A percentile compares a stretch with the other conserved stretches of the same genome.
Evolutionary conservation across 2,329 filamentous ascomycete genomes (phyloP).

Genomic region (Chaetomium strumarium): DNA sequence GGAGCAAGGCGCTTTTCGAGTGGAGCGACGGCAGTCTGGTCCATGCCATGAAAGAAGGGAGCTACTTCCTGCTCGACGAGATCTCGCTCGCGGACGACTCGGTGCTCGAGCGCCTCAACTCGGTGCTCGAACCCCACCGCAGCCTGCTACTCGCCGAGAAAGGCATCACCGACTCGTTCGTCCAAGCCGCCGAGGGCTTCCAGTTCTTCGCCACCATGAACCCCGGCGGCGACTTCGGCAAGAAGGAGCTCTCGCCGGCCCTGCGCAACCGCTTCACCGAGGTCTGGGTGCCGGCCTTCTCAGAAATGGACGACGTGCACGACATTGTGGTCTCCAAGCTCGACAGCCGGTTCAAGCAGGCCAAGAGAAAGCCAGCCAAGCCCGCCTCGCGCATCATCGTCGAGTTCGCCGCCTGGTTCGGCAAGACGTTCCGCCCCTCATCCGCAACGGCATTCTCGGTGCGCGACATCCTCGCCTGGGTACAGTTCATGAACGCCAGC

Average conservation of each 20-base stretch:
- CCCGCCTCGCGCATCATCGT: constrained; percentile 65
- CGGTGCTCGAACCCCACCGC: constrained; percentile 83
- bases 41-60: constrained; percentile 82
- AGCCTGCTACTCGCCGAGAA: constrained; percentile 91
- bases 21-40: constrained; percentile 95
- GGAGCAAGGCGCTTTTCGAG: constrained; percentile 83
- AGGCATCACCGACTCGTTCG: constrained; percentile 73
- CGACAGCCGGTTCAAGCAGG: constrained; percentile 39
- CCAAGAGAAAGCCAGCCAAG: constrained; percentile 12
- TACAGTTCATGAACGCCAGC: constrained; percentile 78
- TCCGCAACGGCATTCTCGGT: constrained; percentile 77
- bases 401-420: constrained; percentile 90
- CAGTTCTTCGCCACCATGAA: constrained; percentile 99
- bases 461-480: constrained; percentile 88
- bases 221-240: constrained; percentile 95
- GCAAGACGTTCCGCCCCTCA: constrained; percentile 68
- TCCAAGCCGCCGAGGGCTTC: constrained; percentile 72
- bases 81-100: constrained; percentile 98
- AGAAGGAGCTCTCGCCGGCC: constrained; percentile 92
- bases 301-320: constrained; percentile 76
- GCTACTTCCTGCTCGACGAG: constrained; percentile 92
- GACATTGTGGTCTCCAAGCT: constrained; percentile 82
- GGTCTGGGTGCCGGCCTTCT: constrained; percentile 92
- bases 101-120: constrained; percentile 92
- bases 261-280: constrained; percentile 95